These are phyloP conservation scores for Mikania micrantha DNA, from an alignment of 129 eudicot genomes.

Conservation along the genomic window DNA sequence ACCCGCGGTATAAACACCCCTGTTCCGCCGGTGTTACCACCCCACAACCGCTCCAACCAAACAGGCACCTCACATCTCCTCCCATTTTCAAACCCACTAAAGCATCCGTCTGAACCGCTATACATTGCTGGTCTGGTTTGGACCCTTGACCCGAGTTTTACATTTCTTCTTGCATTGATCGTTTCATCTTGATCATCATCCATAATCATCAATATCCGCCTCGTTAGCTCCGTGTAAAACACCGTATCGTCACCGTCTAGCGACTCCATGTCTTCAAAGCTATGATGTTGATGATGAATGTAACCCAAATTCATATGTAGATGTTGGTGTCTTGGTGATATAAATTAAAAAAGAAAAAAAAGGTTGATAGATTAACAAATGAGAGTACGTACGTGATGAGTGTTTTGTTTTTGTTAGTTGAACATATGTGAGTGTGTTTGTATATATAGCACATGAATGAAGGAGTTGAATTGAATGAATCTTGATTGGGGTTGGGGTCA, in stretches of 20 bases:
- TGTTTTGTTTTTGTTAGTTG: not conserved
- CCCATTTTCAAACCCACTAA: conserved; percentile 40
- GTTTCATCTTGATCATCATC: conserved; percentile 40
- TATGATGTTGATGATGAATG: no score
- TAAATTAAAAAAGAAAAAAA: not conserved
- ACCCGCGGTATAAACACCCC: conserved; percentile 75
- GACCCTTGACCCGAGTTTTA: not conserved
- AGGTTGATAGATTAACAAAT: not conserved
- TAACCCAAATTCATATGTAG: no score
- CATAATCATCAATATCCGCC: conserved; percentile 48
- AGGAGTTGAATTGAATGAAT: conserved; percentile 2
- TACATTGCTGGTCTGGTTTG: not conserved
- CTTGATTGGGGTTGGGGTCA: conserved; percentile 20
- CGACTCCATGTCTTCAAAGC: conserved; percentile 21
- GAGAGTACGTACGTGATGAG: no score
- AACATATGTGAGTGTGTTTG: not conserved
- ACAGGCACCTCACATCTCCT: conserved; percentile 29
- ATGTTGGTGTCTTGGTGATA: no score
- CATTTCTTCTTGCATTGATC: not conserved
- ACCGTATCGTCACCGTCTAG: conserved; percentile 23
- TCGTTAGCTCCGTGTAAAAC: conserved; percentile 44
- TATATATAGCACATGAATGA: conserved; percentile 15
- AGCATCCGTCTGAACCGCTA: conserved; percentile 32
- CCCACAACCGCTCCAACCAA: conserved; percentile 54
- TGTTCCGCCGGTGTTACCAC: conserved; percentile 36